Evolutionary conservation across 2,329 filamentous ascomycete genomes (phyloP).

Genomic region (Trichoderma sp.): DNA sequence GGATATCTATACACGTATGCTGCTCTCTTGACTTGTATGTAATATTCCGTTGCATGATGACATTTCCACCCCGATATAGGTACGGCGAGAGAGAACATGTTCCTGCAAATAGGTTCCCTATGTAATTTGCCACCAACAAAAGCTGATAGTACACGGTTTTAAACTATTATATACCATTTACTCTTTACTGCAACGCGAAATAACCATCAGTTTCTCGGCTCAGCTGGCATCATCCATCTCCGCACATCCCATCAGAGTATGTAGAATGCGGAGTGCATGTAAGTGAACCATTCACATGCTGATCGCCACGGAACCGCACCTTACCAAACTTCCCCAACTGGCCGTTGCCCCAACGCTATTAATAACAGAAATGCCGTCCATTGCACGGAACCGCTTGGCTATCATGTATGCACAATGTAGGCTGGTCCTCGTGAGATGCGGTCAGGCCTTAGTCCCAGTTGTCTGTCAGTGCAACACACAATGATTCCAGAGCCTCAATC

Average conservation of each 20-base stretch:
- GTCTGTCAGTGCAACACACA: background rate
- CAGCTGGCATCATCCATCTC: background rate
- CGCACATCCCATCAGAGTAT: background rate
- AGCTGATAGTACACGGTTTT: background rate
- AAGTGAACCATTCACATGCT: background rate
- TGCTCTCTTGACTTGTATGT: background rate
- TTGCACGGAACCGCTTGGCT: background rate
- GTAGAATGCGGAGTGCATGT: background rate
- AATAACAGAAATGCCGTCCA: constrained; percentile 6
- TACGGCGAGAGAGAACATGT: too few species aligned
- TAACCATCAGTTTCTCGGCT: background rate
- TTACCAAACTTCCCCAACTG: background rate
- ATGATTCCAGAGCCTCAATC: background rate
- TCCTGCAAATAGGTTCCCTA: too few species aligned
- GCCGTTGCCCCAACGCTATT: background rate
- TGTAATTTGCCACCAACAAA: background rate
- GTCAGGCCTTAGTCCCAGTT: background rate
- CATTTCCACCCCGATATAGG: background rate
- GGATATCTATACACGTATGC: background rate
- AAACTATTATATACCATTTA: background rate
- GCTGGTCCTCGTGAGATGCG: background rate
- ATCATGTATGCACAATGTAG: background rate
- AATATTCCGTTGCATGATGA: background rate
- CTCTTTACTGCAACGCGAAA: background rate
- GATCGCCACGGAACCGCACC: background rate